Evolutionary conservation across 306 rosid genomes (phyloP), one percentile per base, ranked within the genome.

Genomic region (Trifolium fragiferum): DNA sequence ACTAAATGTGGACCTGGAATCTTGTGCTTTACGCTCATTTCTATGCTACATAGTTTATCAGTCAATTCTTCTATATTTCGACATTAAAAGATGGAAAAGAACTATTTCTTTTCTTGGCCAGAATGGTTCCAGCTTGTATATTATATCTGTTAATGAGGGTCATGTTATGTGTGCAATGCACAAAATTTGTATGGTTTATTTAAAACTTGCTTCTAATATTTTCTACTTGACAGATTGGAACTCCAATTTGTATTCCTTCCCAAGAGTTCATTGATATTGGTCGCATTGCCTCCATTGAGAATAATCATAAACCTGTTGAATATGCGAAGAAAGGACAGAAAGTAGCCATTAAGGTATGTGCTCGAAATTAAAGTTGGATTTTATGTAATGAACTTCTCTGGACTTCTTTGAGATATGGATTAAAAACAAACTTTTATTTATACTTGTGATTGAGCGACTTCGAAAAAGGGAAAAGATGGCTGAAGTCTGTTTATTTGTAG

Each of bases 221-320:
- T n/a, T 74, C 41, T 73, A 27, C 75, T 65, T 66, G 85, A 70
- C 87, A 94, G 99, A 77, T 94, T 70, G 99, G 99, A 72, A 92
- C 96, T 76, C 99, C 98, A 66, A 80, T 94, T 68, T 94, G 99
- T 85, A 68, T 94, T 76, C 99, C 96, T 74, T 89, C 87, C 30
- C 85, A 86, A 83, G 96, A 92, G 21, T 94, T 84, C 85, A 92
- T 87, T 76, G 94, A 86, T 61, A 90, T 94, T 55, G 99, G 99
- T 13, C 89, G 90, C 62, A 84, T 94, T 70, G 90, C 96, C 20
- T 94, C 98, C 20, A 89, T 94, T 40, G 96, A 92, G 81, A 92
- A 90, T 76, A 94, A 94, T 81, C 89, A 92, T 69, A 92, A 88
- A 80, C 89, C 99, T 38, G 98, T 94, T 78, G 96, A 94, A 80